phyloP scores from a whole-genome alignment of 1,284 basidiomycete genomes.

The Heterobasidion parviporum region DNA sequence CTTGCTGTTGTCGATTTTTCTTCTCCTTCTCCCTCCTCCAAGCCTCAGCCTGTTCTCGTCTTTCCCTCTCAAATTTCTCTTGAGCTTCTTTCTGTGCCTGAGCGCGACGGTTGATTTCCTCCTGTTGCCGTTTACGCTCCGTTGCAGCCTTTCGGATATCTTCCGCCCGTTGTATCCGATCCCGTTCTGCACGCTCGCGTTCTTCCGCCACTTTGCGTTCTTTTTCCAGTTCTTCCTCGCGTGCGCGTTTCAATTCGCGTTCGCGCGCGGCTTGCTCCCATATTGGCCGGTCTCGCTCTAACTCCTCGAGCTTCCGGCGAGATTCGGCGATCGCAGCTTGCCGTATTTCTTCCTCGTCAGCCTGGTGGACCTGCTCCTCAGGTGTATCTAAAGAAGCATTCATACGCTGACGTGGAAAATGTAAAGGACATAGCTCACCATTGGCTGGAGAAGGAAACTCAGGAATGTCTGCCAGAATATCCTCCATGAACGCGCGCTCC shows the following conservation, averaged over 20 bases:
- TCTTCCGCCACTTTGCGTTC: constrained; percentile 32
- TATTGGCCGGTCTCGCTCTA: constrained; percentile 55
- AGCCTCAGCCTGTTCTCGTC: constrained; percentile 15
- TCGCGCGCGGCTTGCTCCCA: constrained; percentile 47
- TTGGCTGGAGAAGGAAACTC: constrained; percentile 1
- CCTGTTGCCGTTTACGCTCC: constrained; percentile 12
- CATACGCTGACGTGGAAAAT: background rate
- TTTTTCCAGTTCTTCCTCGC: constrained; percentile 14
- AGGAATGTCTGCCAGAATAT: constrained; percentile 19
- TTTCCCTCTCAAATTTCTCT: constrained; percentile 22
- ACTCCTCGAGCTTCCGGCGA: constrained; percentile 55
- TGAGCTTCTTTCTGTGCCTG: constrained; percentile 7
- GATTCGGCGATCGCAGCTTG: constrained; percentile 53
- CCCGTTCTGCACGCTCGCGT: constrained; percentile 29
- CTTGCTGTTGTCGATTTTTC: constrained; percentile 25
- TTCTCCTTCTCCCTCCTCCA: constrained; percentile 23
- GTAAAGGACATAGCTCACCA: background rate
- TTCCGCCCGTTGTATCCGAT: constrained; percentile 21
- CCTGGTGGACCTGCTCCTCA: constrained; percentile 7
- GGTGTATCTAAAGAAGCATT: background rate
- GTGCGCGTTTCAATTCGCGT: constrained; percentile 25
- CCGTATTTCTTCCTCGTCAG: constrained; percentile 13
- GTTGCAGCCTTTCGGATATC: constrained; percentile 22
- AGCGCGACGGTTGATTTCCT: background rate
- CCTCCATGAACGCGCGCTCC: constrained; percentile 30